These are phyloP conservation scores for Rosa rugosa DNA, from an alignment of 306 rosid genomes.

Conservation along the genomic window DNA sequence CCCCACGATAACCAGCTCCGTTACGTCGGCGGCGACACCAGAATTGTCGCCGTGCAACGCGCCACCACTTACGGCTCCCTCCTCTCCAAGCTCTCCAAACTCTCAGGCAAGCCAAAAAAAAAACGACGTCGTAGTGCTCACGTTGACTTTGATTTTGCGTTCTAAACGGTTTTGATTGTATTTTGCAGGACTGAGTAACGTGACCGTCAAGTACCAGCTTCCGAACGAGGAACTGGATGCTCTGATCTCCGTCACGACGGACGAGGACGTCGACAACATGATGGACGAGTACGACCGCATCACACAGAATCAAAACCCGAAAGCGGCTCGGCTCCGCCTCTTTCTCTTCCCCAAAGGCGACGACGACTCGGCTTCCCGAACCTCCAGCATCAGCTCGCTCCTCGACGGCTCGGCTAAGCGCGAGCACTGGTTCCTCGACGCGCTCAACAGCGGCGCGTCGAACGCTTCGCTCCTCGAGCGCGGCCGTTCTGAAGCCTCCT, in stretches of 20 bases:
- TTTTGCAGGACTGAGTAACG: conserved; percentile 50
- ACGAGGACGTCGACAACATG: conserved; percentile 98
- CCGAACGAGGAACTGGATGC: conserved; percentile 97
- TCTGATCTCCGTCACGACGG: conserved; percentile 79
- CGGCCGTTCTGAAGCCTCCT: conserved; percentile 80
- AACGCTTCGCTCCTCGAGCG: conserved; percentile 60
- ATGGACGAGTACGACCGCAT: conserved; percentile 90
- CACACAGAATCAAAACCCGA: conserved; percentile 64
- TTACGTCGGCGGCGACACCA: conserved; percentile 92
- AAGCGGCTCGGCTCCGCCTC: conserved; percentile 72
- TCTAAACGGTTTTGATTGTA: neutral
- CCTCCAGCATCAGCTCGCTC: conserved; percentile 75
- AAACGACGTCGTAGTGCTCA: neutral
- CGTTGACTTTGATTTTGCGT: neutral
- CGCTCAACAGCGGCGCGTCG: conserved; percentile 61
- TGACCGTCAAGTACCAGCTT: conserved; percentile 87
- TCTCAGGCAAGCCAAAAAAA: conserved; percentile 47
- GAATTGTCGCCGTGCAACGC: conserved; percentile 78
- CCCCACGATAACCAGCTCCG: conserved; percentile 96
- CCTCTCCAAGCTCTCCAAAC: conserved; percentile 69
- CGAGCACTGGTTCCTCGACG: conserved; percentile 89
- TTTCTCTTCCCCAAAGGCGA: conserved; percentile 57
- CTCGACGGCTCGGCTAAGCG: conserved; percentile 78
- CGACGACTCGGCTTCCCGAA: conserved; percentile 50
- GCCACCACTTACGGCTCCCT: conserved; percentile 61